Evolutionary conservation across 805 yeast genomes (phyloP), one percentile per base, ranked within the genome.

Genomic region (Hermanozyma aechmeae): DNA sequence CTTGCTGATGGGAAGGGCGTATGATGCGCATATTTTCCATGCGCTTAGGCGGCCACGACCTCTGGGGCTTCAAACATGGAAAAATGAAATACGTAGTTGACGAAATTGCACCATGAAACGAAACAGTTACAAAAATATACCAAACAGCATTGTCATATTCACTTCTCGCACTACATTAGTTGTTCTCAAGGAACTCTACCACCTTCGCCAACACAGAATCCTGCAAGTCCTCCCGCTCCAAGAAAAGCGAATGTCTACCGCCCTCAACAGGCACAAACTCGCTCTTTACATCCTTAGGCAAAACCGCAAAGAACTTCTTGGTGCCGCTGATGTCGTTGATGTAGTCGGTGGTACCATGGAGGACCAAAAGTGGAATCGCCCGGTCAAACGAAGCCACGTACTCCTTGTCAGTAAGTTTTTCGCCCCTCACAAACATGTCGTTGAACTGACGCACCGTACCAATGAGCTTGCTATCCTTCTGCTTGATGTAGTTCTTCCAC

Each of bases 371-470:
- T 0, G 82, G 73, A 8, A 65, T 57, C 6, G 59, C 45, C 5
- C 58, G 50, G 25, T 52, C 50, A 31, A 58, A 52, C 25, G 57
- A 50, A 3, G 57, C 39, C 29, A 58, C 64, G 23, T 51, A 48
- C 3, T 59, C 52, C 4, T 46, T 52, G 5, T 59, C 46, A 21
- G 65, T 46, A 26, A 81, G 56, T 13, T 46, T 50, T 34, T 68
- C 63, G n/a, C 92, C 92, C 30, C 87, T 61, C 8, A 51, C 48
- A 22, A 80, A 46, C 62, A 80, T 75, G 39, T 76, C 87, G 43
- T 71, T 51, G 23, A 76, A 61, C 46, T 77, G 61, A 9, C 78
- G 59, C n/a, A 80, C 77, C 5, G 70, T 45, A 2, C 53, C 85
- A 64, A 31, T 53, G 46, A 42, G 58, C 27, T 67, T 65, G 16